Conservation (phyloP, 2,329 filamentous ascomycete genomes). For the Myriosclerotinia curreyana region DNA sequence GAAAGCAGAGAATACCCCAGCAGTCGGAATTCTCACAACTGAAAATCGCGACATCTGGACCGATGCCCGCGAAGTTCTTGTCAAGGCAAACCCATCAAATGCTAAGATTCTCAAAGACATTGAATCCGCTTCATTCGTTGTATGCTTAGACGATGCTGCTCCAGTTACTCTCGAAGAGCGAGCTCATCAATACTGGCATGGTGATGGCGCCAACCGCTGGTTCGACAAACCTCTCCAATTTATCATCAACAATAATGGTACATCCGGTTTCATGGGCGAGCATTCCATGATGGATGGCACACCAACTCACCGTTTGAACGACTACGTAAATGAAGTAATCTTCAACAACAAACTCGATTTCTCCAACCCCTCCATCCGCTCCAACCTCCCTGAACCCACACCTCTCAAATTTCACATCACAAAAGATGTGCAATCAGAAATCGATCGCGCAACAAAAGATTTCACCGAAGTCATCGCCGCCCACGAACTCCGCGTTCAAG, state of each 20-base stretch:
- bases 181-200: slow-evolving; percentile 96
- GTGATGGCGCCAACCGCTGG: slow-evolving; percentile 93
- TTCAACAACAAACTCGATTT: slow-evolving; percentile 94
- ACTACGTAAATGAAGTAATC: slow-evolving; percentile 88
- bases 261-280: slow-evolving; percentile 95
- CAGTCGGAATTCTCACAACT: slow-evolving; percentile 81
- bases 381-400: slow-evolving; percentile 77
- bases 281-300: slow-evolving; percentile 99
- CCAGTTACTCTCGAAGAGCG: slow-evolving; percentile 95
- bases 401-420: slow-evolving; percentile 76
- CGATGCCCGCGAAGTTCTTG: slow-evolving; percentile 72
- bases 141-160: slow-evolving; percentile 88
- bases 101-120: slow-evolving; percentile 73
- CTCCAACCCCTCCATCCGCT: slow-evolving; percentile 71
- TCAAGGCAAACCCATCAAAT: slow-evolving; percentile 76
- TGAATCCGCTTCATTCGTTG: slow-evolving; percentile 83
- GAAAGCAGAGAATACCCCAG: slow-evolving; percentile 66
- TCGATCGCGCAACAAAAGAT: slow-evolving; percentile 73
- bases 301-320: slow-evolving; percentile 93
- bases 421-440: slow-evolving; percentile 69
- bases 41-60: slow-evolving; percentile 95
- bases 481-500: slow-evolving; percentile 90
- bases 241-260: slow-evolving; percentile 97
- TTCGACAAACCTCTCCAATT: slow-evolving; percentile 98
- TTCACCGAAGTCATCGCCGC: slow-evolving; percentile 78